Evolutionary conservation across 2,329 filamentous ascomycete species (phyloP).

Genomic region (Fusarium sp.): DNA sequence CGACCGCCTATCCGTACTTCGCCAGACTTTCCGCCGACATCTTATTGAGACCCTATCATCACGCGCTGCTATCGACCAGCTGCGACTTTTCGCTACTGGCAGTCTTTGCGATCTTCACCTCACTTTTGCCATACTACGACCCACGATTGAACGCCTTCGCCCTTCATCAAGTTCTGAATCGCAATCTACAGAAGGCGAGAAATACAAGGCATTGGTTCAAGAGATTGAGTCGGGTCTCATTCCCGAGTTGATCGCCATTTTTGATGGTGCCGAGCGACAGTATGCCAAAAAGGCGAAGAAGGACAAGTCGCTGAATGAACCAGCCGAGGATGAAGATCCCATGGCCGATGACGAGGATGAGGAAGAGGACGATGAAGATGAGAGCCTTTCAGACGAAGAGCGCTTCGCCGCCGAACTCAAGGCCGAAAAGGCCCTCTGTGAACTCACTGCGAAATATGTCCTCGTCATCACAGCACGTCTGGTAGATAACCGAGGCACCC

Average conservation of each 20-base stretch:
- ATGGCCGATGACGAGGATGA: conserved; percentile 72
- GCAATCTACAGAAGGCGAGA: conserved; percentile 47
- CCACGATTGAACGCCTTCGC: conserved; percentile 61
- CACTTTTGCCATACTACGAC: conserved; percentile 81
- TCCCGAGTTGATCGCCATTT: conserved; percentile 81
- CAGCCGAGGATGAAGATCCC: conserved; percentile 81
- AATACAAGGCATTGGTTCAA: conserved; percentile 68
- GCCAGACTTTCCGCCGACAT: conserved; percentile 71
- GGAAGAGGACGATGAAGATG: conserved; percentile 69
- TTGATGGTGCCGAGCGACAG: conserved; percentile 81
- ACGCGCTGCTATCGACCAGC: conserved; percentile 79
- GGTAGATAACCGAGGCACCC: conserved; percentile 74
- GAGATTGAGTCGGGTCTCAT: conserved; percentile 75
- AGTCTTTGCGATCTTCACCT: conserved; percentile 86
- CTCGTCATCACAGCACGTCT: conserved; percentile 83
- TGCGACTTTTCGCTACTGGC: conserved; percentile 82
- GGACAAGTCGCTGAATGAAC: conserved; percentile 70
- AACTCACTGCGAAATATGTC: conserved; percentile 87
- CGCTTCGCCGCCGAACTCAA: conserved; percentile 77
- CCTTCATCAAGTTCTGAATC: conserved; percentile 47
- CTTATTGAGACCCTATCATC: conserved; percentile 79
- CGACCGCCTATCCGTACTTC: conserved; percentile 70
- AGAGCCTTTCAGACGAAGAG: conserved; percentile 69
- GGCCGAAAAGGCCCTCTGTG: conserved; percentile 88
- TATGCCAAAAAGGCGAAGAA: conserved; percentile 80